A percentile compares a stretch with the other conserved stretches of the same genome.
phyloP scores from a whole-genome alignment of 1,284 basidiomycete species.

The Thelephora terrestris region DNA sequence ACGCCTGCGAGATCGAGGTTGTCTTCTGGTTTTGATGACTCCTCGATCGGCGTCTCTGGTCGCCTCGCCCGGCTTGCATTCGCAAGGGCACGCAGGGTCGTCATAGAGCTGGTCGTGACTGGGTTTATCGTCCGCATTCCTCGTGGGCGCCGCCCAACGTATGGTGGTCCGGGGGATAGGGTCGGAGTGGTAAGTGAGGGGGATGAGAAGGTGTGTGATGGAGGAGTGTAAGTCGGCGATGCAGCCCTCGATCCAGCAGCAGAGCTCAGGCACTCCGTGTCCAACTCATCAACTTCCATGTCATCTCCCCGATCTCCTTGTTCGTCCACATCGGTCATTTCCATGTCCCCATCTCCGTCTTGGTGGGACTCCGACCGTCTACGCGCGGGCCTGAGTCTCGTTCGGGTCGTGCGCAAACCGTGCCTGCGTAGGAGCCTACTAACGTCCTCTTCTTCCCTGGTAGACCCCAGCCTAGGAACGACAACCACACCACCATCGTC shows the following conservation, averaged over 20 bases:
- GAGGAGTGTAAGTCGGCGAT: slow-evolving; percentile 24
- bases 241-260: slow-evolving; percentile 34
- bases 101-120: slow-evolving; percentile 9
- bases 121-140: slow-evolving; percentile 12
- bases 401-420: slow-evolving; percentile 21
- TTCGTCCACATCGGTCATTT: slow-evolving; percentile 9
- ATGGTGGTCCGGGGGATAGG: background rate
- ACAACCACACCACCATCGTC: slow-evolving; percentile 35
- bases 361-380: slow-evolving; percentile 11
- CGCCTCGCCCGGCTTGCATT: slow-evolving; percentile 9
- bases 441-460: slow-evolving; percentile 49
- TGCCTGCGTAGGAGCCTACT: slow-evolving; percentile 43
- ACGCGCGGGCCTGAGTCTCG: slow-evolving; percentile 12
- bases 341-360: slow-evolving; percentile 9
- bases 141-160: slow-evolving; percentile 3
- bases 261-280: slow-evolving; percentile 35
- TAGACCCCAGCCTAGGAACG: slow-evolving; percentile 47
- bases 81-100: slow-evolving; percentile 23
- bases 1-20: slow-evolving; percentile 62
- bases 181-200: background rate
- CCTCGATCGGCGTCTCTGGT: slow-evolving; percentile 8
- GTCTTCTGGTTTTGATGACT: slow-evolving; percentile 14
- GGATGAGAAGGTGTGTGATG: background rate
- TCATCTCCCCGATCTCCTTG: slow-evolving; percentile 21
- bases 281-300: slow-evolving; percentile 30